Base-by-base conservation (phyloP, 495 filamentous ascomycete species). In the Penicillium longicatenatum region DNA sequence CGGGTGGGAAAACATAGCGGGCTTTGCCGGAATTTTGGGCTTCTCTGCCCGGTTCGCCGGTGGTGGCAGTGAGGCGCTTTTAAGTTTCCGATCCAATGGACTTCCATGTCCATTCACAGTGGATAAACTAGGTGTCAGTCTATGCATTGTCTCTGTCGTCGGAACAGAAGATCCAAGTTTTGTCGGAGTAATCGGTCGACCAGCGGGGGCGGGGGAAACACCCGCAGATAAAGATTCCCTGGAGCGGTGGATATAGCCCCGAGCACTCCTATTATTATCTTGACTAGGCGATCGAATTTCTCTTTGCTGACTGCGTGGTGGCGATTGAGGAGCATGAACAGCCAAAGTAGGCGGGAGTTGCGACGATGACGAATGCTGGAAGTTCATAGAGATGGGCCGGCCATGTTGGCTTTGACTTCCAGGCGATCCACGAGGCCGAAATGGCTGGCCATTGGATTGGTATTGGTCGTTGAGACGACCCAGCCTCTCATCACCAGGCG, bases 1-100 rank as follows among this genome's bases (percentile, higher is more conserved):
- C 4, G 61, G 62, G 14, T 74, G 67, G 11, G 74, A 64, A 44
- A 78, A 57, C 24, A 64, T 64, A 0, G 70, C 62, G 0, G 79
- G 80, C 62, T 80, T 81, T 0, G 74, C 72, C 42, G 79, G 74
- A 63, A 93, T 81, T 71, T 84, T 87, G 4, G 93, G 93, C 72
- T 96, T 98, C 19, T 88, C 87, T 37, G 86, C 85, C 44, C 94
- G 84, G 63, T 94, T 94, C 30, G 91, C 80, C 6, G 88, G 89
- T 14, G 90, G 87, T 20, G 94, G 90, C 33, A 76, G 56, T 33
- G 77, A 79, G 7, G 58, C 61, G 57, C 73, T 77, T 57, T 78
- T 76, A 22, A 61, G 41, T 52, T 75, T 71, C n/a, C 74, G 62
- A 22, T 72, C 71, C 17, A 62, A 50, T 12, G 63, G 56, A 33